Percentiles rank a stretch among this genome's conserved stretches.
phyloP scores from a whole-genome alignment of 1,284 basidiomycete genomes.

The Moesziomyces sp. region DNA sequence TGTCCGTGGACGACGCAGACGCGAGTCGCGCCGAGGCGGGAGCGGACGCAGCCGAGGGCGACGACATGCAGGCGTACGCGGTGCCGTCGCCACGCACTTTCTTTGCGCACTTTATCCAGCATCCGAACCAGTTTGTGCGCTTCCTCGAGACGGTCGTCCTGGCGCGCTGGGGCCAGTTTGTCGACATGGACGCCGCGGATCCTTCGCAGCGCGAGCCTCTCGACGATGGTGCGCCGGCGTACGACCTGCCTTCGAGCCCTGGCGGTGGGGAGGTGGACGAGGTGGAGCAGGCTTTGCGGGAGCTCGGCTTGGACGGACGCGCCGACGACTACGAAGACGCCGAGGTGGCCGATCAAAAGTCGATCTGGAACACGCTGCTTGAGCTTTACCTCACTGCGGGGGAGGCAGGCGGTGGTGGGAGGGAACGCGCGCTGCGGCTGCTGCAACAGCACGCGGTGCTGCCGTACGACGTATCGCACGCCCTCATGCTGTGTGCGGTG shows the following conservation, averaged over 20 bases:
- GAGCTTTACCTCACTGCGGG: constrained; percentile 83
- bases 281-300: constrained; percentile 22
- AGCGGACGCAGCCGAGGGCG: constrained; percentile 2
- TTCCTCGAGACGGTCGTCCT: constrained; percentile 89
- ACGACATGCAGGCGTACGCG: constrained; percentile 67
- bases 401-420: constrained; percentile 10
- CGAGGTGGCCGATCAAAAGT: constrained; percentile 79
- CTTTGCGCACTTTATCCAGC: constrained; percentile 94
- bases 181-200: constrained; percentile 70
- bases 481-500: constrained; percentile 89
- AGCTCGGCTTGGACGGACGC: constrained; percentile 21
- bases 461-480: constrained; percentile 90
- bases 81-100: constrained; percentile 85
- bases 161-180: constrained; percentile 81
- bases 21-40: constrained; percentile 1
- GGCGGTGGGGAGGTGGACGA: constrained; percentile 20
- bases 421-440: constrained; percentile 46
- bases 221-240: constrained; percentile 15
- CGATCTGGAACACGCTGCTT: constrained; percentile 94
- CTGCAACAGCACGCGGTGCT: constrained; percentile 68
- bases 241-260: constrained; percentile 10
- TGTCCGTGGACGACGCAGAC: constrained; percentile 10
- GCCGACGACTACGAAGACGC: constrained; percentile 70
- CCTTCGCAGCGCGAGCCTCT: constrained; percentile 6
- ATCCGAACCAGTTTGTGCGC: constrained; percentile 81